Evolutionary conservation across 306 rosid genomes (phyloP), one percentile per base, ranked within the genome.

Genomic region (Corylus americana): DNA sequence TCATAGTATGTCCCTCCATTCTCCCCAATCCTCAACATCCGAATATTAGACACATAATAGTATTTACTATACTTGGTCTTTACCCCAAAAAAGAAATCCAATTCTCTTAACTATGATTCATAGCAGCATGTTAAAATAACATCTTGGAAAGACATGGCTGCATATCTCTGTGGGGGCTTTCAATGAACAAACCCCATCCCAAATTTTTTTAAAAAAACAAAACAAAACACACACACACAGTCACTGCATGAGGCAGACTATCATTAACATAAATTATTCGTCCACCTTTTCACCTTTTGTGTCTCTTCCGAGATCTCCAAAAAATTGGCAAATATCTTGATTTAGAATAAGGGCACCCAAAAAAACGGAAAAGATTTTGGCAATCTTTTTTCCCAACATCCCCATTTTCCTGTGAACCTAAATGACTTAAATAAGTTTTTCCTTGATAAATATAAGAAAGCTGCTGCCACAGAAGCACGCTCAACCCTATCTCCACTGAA

Each of bases 401-500:
- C 55, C 77, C 85, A 51, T 78, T 82, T 45, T 49, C 81, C 29
- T 37, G 88, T 59, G 94, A 89, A 74, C 87, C 85, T 20, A 91
- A 71, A 78, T 88, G 84, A 76, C 85, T 87, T 81, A 93, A 74
- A 77, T 88, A 93, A 53, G 97, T 91, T 83, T 91, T 86, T 17
- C 98, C 98, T 79, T 88, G 87, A 27, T 93, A 95, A 69, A 95
- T 88, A 59, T 77, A 91, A 77, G 82, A 86, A 61, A 95, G 97
- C 75, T 95, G 99, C 89, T 95, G 97, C 94, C 98, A 95, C 66
- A 95, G 89, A 87, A 95, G 99, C 69, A 91, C 49, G 31, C 81
- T 73, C 79, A 95, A 75, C 64, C 99, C 99, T 55, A 93, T 79
- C 76, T 72, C 88, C 84, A 95, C 86, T 0, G 99, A 85, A 83